Evolutionary conservation across 768 basidiomycete species (phyloP).

Genomic region (Calvatia gigantea): DNA sequence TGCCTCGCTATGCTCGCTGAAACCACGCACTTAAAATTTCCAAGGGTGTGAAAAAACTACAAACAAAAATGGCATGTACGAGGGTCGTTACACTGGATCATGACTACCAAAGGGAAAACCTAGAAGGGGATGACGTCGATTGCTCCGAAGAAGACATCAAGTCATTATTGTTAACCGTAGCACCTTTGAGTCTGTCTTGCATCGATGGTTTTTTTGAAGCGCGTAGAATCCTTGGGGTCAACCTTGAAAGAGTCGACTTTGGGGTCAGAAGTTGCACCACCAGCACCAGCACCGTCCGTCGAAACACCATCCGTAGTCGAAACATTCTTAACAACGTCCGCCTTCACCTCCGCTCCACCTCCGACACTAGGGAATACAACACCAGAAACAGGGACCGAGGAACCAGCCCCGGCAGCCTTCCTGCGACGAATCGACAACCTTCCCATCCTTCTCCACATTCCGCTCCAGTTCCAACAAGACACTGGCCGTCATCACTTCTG

Average conservation of each 20-base stretch:
- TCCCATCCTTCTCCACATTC: slow-evolving; percentile 11
- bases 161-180: background rate
- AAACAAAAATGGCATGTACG: background rate
- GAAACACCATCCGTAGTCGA: background rate
- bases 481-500: slow-evolving; percentile 2
- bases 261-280: background rate
- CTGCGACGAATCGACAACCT: slow-evolving; percentile 9
- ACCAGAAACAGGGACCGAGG: background rate
- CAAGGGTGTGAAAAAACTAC: background rate
- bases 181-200: background rate
- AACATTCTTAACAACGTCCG: slow-evolving; percentile 4
- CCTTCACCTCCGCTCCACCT: background rate
- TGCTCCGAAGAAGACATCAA: background rate
- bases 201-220: background rate
- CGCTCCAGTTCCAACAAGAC: slow-evolving; percentile 8
- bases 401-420: slow-evolving; percentile 4
- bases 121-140: background rate
- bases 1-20: background rate
- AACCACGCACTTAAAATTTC: background rate
- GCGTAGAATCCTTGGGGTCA: background rate
- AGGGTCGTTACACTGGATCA: background rate
- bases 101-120: background rate
- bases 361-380: background rate
- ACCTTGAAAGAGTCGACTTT: background rate
- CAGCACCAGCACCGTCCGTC: background rate